Evolutionary conservation across 257 asterid species (phyloP), one percentile per base, ranked within the genome.

Genomic region (Forsythia viridissima): DNA sequence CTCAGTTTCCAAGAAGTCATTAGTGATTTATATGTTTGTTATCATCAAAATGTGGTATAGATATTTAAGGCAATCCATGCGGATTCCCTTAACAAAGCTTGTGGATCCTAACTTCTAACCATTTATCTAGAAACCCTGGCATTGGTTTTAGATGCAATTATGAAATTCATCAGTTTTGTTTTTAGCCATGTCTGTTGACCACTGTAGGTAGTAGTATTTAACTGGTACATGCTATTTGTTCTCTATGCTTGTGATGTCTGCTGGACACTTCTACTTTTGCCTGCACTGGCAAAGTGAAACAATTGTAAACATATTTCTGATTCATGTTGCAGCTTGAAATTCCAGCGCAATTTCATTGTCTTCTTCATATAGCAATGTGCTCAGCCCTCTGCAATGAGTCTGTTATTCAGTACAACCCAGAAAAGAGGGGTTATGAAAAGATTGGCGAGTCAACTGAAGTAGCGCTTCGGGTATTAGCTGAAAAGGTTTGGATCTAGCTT

Each of bases 391-490:
- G 99, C 91, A 96, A 96, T 51, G 98, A 92, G 86, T 96, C 99
- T 80, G 83, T 89, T 71, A 80, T 96, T 84, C 98, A 93, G 78
- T 96, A 93, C 89, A 96, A 96, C 80, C 98, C 98, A 34, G 99
- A 93, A 77, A 96, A 93, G 90, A 90, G 87, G 84, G 86, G 75
- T 82, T 96, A 93, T 78, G 99, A 96, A 84, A 96, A 96, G 87
- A 96, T 96, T 83, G 99, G 99, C 68, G 99, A 93, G 88, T 93
- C 99, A n/a, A 96, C 99, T 79, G 99, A 96, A 90, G 99, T 96
- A 52, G 99, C 99, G 30, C 99, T 96, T 61, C 93, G 98, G 48
- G 97, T 96, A 70, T 85, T 96, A 84, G 97, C 97, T 8, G 99
- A 96, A 82, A 96, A 96, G 98, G 99, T 93, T 21, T 79, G 77